Evolutionary conservation across 75 land plant species (phyloP), one percentile per base, ranked within the genome.

Genomic region (Adiantum capillusveneris): DNA sequence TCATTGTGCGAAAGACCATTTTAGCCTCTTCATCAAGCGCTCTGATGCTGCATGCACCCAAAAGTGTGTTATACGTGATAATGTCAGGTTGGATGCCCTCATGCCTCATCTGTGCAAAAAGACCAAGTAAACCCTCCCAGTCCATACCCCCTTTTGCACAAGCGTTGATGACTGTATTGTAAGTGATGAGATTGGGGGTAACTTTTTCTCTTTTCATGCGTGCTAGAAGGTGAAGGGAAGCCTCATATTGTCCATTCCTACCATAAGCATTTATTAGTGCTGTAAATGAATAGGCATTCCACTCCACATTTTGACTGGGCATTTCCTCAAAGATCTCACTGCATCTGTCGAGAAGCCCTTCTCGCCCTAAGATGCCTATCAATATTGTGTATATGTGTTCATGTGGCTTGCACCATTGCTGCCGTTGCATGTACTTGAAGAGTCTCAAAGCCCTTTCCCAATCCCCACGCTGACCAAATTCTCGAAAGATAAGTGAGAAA

Each of bases 351-450:
- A 95, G 81, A 60, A 90, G 70, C 0, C 79, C 81, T 25, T 87
- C 92, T 20, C 99, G 77, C 24, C 97, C 99, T 28, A 95, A 58
- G 7, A 90, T 68, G 17, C 84, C 82, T 21, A 95, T 90, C 58
- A 95, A 54, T 29, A 90, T 75, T 14, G 97, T 80, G 65, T 87
- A 90, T 16, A 90, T 87, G 59, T 84, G 88, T 65, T 95, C 92
- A 64, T 83, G 82, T 11, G 99, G 99, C 60, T 83, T 87, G 67
- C 97, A 90, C 99, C 99, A 95, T 19, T 75, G 63, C 59, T 95
- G 96, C 1, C 96, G 52, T 74, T 90, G 97, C 88, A 95, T 90
- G 67, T 90, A 95, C 71, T 87, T 90, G 62, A 95, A 95, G 22
- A 95, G 75, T 9, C 89, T 66, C 11, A 90, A 69, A 30, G 96